Base-by-base conservation (phyloP, 164 flowering plant species). In the Pachysandra terminalis region DNA sequence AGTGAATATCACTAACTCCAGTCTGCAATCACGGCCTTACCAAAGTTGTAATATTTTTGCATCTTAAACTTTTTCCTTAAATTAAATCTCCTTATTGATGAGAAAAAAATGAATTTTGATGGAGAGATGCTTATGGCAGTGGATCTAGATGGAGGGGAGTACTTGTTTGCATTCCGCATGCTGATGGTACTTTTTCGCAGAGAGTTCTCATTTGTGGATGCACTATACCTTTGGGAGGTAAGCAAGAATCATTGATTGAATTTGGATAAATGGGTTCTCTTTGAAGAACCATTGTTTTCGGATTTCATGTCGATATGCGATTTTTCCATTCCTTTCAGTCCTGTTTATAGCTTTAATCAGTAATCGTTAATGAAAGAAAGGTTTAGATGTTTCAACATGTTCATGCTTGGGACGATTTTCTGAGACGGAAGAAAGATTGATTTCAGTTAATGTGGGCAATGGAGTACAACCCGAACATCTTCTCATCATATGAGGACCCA, bases 211-310 rank as follows among this genome's bases (percentile, higher is more conserved):
- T 86, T 93, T 78, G 84, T 83, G 63, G 96, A 93, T 84, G 73
- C 92, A 12, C 59, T 93, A 75, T 87, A 85, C 75, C 98, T 93
- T 74, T 93, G 98, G 98, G 98, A 93, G 96, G 96, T 90, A 75
- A 78, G 76, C 64, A 21, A 56, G 8, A 1, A 27, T 27, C 16
- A 24, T 64, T 25, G 49, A 22, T 41, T 24, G 19, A 66, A 19
- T 41, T 66, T 17, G 48, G 28, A 28, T 26, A 24, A 32, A 32
- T 32, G 3, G 37, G 37, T 32, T 32, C 37, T 32, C 37, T 32
- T 32, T 32, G 37, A 32, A 32, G 37, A 32, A 7, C 7, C 37
- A 32, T 32, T 32, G 37, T 32, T 32, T 32, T 3, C n/a, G 3
- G 37, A 32, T 32, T 7, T 32, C 7, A 7, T 7, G 7, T 32